Evolutionary conservation across 2,329 filamentous ascomycete genomes (phyloP).

Genomic region (Chaetomiaceae sp.): DNA sequence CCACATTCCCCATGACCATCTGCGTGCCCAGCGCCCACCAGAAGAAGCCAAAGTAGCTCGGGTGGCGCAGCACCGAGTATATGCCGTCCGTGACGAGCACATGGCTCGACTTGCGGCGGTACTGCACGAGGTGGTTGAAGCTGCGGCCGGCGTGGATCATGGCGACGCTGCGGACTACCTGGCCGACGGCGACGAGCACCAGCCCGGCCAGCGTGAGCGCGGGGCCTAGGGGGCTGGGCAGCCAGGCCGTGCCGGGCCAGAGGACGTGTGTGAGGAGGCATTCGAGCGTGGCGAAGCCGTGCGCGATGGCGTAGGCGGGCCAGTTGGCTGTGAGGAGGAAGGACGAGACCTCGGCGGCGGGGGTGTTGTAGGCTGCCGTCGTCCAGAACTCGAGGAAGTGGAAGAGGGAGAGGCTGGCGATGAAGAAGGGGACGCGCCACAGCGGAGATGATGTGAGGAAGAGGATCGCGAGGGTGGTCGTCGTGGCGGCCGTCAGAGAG

Average conservation of each 20-base stretch:
- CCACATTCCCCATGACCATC: conserved; percentile 75
- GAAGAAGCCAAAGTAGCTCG: conserved; percentile 96
- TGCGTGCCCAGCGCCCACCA: conserved; percentile 98
- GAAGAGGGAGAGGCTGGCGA: conserved; percentile 67
- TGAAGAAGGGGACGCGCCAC: conserved; percentile 64
- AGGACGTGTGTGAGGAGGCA: conserved; percentile 57
- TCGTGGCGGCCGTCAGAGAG: conserved; percentile 35
- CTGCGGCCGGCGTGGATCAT: conserved; percentile 87
- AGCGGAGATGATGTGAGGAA: conserved; percentile 40
- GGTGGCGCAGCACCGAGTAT: conserved; percentile 73
- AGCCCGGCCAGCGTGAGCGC: conserved; percentile 55
- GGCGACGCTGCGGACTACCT: conserved; percentile 70
- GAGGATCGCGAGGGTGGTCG: conserved; percentile 32
- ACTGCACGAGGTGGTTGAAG: conserved; percentile 87
- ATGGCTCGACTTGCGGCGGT: conserved; percentile 62
- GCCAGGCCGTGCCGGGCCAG: conserved; percentile 47
- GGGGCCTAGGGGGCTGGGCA: conserved; percentile 40
- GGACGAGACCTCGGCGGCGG: conserved; percentile 63
- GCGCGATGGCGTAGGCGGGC: conserved; percentile 75
- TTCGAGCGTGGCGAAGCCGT: conserved; percentile 69
- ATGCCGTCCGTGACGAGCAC: conserved; percentile 77
- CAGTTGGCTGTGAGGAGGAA: conserved; percentile 87
- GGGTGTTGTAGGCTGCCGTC: conserved; percentile 78
- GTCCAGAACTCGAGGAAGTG: conserved; percentile 97
- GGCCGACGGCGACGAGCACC: conserved; percentile 61